Conservation (phyloP, 2,329 filamentous ascomycete genomes). For the Orbilia oligospora region DNA sequence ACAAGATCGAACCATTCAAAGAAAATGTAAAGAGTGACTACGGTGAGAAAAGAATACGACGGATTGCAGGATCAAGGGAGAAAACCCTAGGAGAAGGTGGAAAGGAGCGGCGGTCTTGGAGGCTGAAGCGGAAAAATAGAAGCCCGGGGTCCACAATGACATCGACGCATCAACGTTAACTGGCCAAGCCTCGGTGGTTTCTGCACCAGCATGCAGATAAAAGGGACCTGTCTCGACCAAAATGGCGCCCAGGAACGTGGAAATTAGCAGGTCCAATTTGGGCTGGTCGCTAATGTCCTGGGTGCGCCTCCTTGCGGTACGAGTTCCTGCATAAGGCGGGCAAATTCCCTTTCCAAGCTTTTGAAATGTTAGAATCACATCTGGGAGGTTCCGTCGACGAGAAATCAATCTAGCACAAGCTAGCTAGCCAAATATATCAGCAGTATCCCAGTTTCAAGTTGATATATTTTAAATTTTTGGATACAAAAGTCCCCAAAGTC, state of each 20-base stretch:
- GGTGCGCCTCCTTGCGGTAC: slow-evolving; percentile 7
- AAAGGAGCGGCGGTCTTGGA: slow-evolving; percentile 12
- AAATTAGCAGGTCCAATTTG: slow-evolving; percentile 34
- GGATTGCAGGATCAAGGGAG: slow-evolving; percentile 2
- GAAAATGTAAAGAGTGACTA: slow-evolving; percentile 46
- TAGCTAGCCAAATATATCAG: no score
- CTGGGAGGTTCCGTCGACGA: background rate
- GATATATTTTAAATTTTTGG: background rate
- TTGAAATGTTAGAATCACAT: background rate
- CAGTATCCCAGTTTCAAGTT: no score
- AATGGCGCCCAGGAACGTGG: slow-evolving; percentile 30
- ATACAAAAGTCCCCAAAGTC: background rate
- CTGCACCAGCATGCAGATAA: slow-evolving; percentile 19
- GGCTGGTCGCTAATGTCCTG: slow-evolving; percentile 35
- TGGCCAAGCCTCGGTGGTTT: slow-evolving; percentile 5
- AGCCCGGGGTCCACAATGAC: slow-evolving; percentile 29
- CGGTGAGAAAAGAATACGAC: slow-evolving; percentile 15
- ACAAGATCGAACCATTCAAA: background rate
- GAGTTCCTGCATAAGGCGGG: slow-evolving; percentile 26
- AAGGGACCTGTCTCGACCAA: slow-evolving; percentile 34
- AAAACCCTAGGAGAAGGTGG: background rate
- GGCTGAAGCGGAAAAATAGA: slow-evolving; percentile 49
- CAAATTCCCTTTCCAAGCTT: slow-evolving; percentile 4
- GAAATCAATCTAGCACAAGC: background rate
- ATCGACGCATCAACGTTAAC: slow-evolving; percentile 22